These are phyloP conservation scores for Suhomyces atakaporum DNA, from an alignment of 1,139 yeast species.

Conservation along the genomic window DNA sequence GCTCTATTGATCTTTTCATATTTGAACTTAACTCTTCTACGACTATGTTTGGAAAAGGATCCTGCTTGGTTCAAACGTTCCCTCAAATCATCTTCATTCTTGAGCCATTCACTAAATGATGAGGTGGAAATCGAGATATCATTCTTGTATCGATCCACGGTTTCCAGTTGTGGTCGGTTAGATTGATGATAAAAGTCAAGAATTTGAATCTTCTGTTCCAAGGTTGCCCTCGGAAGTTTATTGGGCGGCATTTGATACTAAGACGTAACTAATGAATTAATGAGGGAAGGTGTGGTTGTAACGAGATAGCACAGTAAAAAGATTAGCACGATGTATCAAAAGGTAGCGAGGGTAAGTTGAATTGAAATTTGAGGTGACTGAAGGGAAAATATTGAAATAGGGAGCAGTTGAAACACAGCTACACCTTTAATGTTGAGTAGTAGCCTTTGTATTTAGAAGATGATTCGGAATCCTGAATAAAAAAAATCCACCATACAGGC, in stretches of 20 bases:
- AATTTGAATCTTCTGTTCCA: constrained; percentile 59
- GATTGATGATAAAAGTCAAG: constrained; percentile 52
- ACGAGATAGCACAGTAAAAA: neutral
- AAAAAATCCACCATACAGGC: constrained; percentile 7
- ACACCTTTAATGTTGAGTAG: neutral
- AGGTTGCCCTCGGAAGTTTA: constrained; percentile 55
- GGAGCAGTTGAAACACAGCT: neutral
- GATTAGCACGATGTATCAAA: neutral
- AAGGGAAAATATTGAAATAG: neutral
- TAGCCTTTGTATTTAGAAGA: neutral
- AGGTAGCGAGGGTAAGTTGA: neutral
- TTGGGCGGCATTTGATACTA: constrained; percentile 15
- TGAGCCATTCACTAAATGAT: constrained; percentile 61
- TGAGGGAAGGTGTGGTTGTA: neutral
- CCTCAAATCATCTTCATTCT: constrained; percentile 52
- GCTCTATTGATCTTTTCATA: constrained; percentile 59
- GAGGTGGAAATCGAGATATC: constrained; percentile 57
- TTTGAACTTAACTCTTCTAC: constrained; percentile 53
- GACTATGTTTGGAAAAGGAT: constrained; percentile 40
- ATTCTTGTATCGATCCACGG: constrained; percentile 53
- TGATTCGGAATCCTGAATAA: constrained; percentile 5
- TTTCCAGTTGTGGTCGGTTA: constrained; percentile 56
- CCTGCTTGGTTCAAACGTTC: constrained; percentile 43
- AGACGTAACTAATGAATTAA: neutral
- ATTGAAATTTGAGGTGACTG: neutral